Evolutionary conservation across 345 rosid species (phyloP), one percentile per base, ranked within the genome.

Genomic region (Cardamine occulta): DNA sequence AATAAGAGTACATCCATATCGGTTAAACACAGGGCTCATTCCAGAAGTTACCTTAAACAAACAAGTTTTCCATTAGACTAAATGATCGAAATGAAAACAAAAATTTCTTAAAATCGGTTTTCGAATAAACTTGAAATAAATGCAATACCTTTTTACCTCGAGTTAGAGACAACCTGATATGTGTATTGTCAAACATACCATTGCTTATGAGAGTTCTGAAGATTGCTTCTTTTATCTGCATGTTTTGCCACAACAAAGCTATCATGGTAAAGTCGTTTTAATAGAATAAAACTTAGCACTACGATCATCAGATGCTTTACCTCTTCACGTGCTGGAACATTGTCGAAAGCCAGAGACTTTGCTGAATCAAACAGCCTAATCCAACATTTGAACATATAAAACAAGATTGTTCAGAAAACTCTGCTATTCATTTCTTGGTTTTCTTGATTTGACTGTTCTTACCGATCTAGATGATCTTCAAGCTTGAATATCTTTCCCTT

Each of bases 1-100:
- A 1, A 93, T 91, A 63, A 91, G 82, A 3, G 97, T 93, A 80
- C 97, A 91, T 60, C 96, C 97, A 79, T 86, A 89, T 19, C 74
- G 93, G 77, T 91, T 93, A 82, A 91, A 93, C 51, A 83, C 88
- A 67, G 98, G 98, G 84, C 97, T 91, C 97, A 93, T 93, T 70
- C 97, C 96, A 58, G 98, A 93, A 63, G 97, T 86, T 51, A 93
- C 96, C 96, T 93, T 80, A 58, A 80, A 74, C 49, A 37, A 23
- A 66, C 31, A 73, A 60, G 29, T 21, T 8, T 29, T 49, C 7
- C 47, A 26, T 18, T 31, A 55, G 56, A 49, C 18, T 5, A 18
- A 34, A 56, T 32, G 28, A 28, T 47, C 1, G 10, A 31, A 23
- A 58, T 67, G 54, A 12, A n/a, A 59, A 48, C 40, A 49, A 3